Percentiles rank a stretch among this genome's conserved stretches.
These are phyloP conservation scores for Fraxinus americana DNA, from an alignment of 257 asterid genomes.

Conservation along the genomic window DNA sequence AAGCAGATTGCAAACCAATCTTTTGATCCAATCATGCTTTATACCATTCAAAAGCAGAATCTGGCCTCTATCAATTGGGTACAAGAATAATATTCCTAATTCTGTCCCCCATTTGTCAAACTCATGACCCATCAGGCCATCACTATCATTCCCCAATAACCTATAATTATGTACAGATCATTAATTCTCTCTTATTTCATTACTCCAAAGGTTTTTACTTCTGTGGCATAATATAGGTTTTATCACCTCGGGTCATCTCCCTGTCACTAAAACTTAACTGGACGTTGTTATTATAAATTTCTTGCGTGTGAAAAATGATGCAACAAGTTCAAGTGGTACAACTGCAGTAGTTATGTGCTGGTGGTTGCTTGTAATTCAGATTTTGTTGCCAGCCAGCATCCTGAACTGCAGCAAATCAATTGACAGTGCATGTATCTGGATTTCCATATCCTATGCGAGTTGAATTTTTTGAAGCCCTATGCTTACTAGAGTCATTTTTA, in stretches of 20 bases:
- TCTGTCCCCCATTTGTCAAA: background rate
- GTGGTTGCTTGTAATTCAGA: background rate
- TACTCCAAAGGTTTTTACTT: background rate
- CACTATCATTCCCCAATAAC: background rate
- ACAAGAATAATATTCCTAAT: background rate
- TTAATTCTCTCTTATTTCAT: background rate
- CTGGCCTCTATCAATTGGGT: background rate
- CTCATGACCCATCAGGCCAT: background rate
- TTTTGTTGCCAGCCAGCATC: background rate
- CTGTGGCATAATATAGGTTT: background rate
- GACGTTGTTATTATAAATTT: background rate
- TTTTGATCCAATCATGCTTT: background rate
- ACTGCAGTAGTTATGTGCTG: background rate
- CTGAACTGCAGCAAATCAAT: background rate
- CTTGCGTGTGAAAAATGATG: background rate
- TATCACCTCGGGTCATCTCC: background rate
- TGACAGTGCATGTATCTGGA: conserved; percentile 1
- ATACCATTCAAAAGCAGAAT: background rate
- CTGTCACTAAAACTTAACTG: background rate
- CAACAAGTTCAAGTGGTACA: background rate
- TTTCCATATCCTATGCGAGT: background rate
- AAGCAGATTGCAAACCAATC: background rate
- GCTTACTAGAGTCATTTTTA: conserved; percentile 33
- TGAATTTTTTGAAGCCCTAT: background rate
- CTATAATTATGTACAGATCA: background rate